These are phyloP conservation scores for Microglena sp. DNA, from an alignment of 139 green algal species.

Conservation along the genomic window DNA sequence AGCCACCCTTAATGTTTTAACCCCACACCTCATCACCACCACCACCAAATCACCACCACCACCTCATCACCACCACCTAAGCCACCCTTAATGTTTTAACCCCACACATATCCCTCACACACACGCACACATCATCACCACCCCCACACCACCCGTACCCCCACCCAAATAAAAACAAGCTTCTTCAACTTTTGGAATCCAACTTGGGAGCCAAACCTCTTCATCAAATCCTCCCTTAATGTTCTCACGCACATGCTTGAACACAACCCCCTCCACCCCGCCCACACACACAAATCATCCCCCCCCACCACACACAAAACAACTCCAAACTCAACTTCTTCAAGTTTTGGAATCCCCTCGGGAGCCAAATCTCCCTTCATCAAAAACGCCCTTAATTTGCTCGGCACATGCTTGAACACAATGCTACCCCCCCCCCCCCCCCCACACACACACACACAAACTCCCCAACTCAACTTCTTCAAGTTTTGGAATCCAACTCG, in stretches of 20 bases:
- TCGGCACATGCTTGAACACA: not conserved
- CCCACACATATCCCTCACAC: too few relatives aligned
- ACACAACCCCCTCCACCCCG: constrained; percentile 55
- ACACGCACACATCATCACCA: too few relatives aligned
- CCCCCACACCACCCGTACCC: not conserved
- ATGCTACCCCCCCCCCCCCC: too few relatives aligned
- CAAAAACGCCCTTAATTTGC: not conserved
- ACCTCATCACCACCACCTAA: not conserved
- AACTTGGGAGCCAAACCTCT: constrained; percentile 60
- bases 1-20: not conserved
- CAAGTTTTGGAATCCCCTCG: too few relatives aligned
- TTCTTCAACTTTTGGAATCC: constrained; percentile 75
- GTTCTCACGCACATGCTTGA: constrained; percentile 46
- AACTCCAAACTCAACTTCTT: too few relatives aligned
- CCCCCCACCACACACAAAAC: too few relatives aligned
- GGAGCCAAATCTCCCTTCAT: not conserved
- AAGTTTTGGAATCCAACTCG: constrained; percentile 77
- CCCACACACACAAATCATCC: too few relatives aligned
- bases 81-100: not conserved
- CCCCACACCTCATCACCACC: too few relatives aligned
- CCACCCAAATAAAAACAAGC: constrained; percentile 22
- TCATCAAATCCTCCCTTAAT: constrained; percentile 81
- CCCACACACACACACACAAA: not conserved
- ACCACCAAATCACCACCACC: too few relatives aligned
- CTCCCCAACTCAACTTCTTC: constrained; percentile 42